Evolutionary conservation across 140 eudicot genomes (phyloP).

Genomic region (Flaveria floridana): DNA sequence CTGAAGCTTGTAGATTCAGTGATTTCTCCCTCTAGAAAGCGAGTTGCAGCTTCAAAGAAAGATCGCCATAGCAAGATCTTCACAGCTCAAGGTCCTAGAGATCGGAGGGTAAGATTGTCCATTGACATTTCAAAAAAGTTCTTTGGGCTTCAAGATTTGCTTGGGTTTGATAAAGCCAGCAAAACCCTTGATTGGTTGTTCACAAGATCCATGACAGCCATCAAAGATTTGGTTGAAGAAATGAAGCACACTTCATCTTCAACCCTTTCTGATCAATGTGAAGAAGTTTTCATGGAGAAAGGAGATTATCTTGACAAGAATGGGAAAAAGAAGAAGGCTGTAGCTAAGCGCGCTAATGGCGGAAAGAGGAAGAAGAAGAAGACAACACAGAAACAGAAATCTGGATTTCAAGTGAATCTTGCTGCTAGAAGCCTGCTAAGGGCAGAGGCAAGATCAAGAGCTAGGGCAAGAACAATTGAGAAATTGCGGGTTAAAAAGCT

Average conservation of each 20-base stretch:
- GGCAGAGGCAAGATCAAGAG: constrained; percentile 66
- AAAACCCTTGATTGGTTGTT: constrained; percentile 67
- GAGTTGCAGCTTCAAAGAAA: constrained; percentile 37
- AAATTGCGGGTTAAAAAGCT: constrained; percentile 33
- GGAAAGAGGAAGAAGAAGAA: constrained; percentile 34
- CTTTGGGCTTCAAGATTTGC: constrained; percentile 61
- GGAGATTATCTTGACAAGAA: constrained; percentile 17
- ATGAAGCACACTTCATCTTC: constrained; percentile 35
- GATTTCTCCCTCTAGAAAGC: constrained; percentile 34
- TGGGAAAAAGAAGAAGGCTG: constrained; percentile 28
- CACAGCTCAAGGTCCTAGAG: constrained; percentile 63
- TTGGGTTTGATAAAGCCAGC: constrained; percentile 70
- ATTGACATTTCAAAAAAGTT: constrained; percentile 56
- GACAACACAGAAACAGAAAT: constrained; percentile 25
- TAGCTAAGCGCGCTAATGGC: constrained; percentile 11
- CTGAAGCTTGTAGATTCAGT: constrained; percentile 23
- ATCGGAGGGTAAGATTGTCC: constrained; percentile 61
- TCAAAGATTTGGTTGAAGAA: constrained; percentile 42
- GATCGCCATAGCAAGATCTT: constrained; percentile 56
- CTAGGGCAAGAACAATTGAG: constrained; percentile 57
- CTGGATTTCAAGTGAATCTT: constrained; percentile 24
- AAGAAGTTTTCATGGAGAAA: constrained; percentile 35
- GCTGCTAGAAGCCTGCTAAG: constrained; percentile 39
- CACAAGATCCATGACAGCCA: constrained; percentile 49
- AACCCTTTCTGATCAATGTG: constrained; percentile 40